Conservation (phyloP, 306 rosid species). For the Fagus sylvatica region DNA sequence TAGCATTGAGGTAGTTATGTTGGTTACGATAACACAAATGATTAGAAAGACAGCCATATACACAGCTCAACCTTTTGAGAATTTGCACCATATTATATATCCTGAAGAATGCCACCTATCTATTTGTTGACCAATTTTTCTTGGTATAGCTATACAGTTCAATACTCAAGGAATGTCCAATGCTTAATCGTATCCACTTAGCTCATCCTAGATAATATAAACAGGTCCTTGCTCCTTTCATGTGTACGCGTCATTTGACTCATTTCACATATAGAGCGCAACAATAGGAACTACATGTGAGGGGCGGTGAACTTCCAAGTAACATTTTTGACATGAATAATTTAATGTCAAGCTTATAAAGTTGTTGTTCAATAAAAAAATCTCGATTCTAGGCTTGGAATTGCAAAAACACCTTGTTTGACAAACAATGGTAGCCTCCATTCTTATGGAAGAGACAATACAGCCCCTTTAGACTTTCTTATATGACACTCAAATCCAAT, state of each 20-base stretch:
- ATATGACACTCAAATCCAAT: not conserved
- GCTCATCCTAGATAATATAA: not conserved
- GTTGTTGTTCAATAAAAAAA: not conserved
- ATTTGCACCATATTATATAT: slow-evolving; percentile 15
- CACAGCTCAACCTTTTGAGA: slow-evolving; percentile 34
- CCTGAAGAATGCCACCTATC: too few relatives aligned
- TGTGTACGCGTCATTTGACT: slow-evolving; percentile 31
- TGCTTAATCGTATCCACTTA: not conserved
- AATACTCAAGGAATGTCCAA: not conserved
- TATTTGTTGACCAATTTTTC: too few relatives aligned
- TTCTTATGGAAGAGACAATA: not conserved
- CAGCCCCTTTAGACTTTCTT: not conserved
- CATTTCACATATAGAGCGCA: not conserved
- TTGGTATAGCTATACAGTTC: too few relatives aligned
- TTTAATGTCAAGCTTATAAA: not conserved
- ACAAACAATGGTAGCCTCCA: not conserved
- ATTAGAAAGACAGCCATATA: slow-evolving; percentile 20
- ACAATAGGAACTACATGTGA: slow-evolving; percentile 19
- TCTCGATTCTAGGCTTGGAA: not conserved
- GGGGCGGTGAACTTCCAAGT: slow-evolving; percentile 8
- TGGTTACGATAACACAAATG: not conserved
- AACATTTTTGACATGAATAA: not conserved
- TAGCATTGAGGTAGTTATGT: too few relatives aligned
- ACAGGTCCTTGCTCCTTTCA: not conserved
- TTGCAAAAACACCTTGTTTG: not conserved